Evolutionary conservation across 2,329 filamentous ascomycete genomes (phyloP), one percentile per base, ranked within the genome.

Genomic region (Zopfia rhizophila): DNA sequence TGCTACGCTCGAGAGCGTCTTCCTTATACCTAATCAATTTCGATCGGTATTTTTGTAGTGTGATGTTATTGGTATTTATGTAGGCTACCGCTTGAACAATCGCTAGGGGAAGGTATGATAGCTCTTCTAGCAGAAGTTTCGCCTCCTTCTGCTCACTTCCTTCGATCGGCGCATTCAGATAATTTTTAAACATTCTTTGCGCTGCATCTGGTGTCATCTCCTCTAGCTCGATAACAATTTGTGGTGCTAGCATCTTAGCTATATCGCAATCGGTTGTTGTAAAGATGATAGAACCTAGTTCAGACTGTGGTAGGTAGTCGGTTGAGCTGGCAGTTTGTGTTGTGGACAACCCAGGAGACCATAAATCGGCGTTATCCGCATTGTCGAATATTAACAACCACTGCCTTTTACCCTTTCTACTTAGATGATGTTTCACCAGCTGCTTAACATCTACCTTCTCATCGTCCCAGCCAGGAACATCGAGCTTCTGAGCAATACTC

Each of bases 1-100:
- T 72, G 14, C 76, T 54, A 1, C 75, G 35, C 14, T 59, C 50
- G 4, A 70, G 49, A 5, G 56, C 45, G 8, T 72, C 57, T 11
- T 73, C 13, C 5, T 74, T 59, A 4, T 54, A 33, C 13, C 19
- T 22, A n/a, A 4, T 36, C 23, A 60, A 29, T n/a, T 43, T 40
- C 42, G 30, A 30, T 45, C 12, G 47, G 22, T 61, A 63, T 7
- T 55, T n/a, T 18, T 42, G 30, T 4, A 59, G 14, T 10, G 41
- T 55, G 1, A 56, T 49, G 2, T 18, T 16, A 3, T 29, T 51
- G 18, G 25, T 22, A 16, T 55, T 56, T 2, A 58, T 51, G 38
- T 50, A 58, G 21, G 56, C 48, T 50, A 48, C 56, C 44, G 48
- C 50, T 50, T 61, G 52, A 3, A 45, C 42, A 31, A 60, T 52